Base-by-base conservation (phyloP, 2,329 filamentous ascomycete genomes). In the Paracamarosporium sp. region DNA sequence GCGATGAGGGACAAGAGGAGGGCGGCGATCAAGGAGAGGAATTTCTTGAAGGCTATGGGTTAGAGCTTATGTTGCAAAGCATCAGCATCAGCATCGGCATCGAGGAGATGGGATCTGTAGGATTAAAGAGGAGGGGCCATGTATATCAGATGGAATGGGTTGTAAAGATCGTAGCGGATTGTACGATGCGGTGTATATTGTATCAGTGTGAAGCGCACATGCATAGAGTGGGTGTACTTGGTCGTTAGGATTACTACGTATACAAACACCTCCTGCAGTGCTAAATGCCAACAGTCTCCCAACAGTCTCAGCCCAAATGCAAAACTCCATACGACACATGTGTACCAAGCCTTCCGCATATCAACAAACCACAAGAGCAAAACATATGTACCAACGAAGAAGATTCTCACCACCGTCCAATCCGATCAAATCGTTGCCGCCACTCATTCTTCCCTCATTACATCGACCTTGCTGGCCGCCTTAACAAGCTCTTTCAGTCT, bases 41-140 rank as follows among this genome's bases (percentile, higher is more conserved):
- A 95, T 80, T 95, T 93, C 84, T 85, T 95, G 78, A 91, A 90
- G 85, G 86, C 87, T 41, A 92, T 93, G 90, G 71, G 78, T 9
- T 82, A 79, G 56, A 43, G 28, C 41, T n/a, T 25, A 12, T 20
- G 2, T 24, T 12, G 30, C 17, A 25, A 35, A 7, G 15, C 25
- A 22, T 20, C 27, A 12, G 47, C 22, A 31, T 50, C 30, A 15
- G 12, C n/a, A n/a, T 46, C 20, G 44, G 13, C 2, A 40, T 24
- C 6, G 15, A 40, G n/a, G 48, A 41, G 33, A 12, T 41, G 33
- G 31, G 13, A 15, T 5, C n/a, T 50, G 46, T 38, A 50, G 33
- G 46, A 50, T 27, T 50, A 38, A 15, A 38, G n/a, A 28, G 22
- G 6, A 1, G 13, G 44, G 27, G 11, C 15, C 17, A 33, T 47